Percentiles rank a stretch among this genome's conserved stretches.
phyloP scores from a whole-genome alignment of 805 yeast genomes.

The Candida saitoana region DNA sequence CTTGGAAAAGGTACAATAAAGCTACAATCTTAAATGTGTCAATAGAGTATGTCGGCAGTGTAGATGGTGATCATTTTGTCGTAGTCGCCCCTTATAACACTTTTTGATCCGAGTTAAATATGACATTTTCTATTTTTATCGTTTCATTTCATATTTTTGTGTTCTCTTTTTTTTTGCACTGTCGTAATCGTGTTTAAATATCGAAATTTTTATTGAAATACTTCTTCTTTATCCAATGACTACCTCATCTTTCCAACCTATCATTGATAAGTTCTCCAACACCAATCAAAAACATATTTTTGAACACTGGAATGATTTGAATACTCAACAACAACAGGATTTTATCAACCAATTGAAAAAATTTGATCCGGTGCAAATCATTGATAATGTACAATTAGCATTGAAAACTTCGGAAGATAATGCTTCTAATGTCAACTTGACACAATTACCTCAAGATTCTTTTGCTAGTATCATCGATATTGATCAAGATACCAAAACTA shows the following conservation, averaged over 20 bases:
- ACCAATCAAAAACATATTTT: conserved; percentile 57
- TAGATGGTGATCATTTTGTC: too few relatives aligned
- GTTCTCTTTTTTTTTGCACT: neutral
- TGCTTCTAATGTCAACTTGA: conserved; percentile 23
- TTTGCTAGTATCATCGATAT: conserved; percentile 50
- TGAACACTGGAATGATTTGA: conserved; percentile 40
- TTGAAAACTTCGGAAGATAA: conserved; percentile 32
- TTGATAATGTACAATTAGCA: conserved; percentile 44
- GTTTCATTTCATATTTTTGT: neutral
- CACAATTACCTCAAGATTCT: conserved; percentile 45
- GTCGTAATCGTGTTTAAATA: neutral
- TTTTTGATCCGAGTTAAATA: too few relatives aligned
- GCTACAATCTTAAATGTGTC: too few relatives aligned
- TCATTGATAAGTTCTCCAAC: conserved; percentile 28
- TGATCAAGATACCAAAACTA: conserved; percentile 20
- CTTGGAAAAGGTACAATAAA: too few relatives aligned
- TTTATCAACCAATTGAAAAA: conserved; percentile 42
- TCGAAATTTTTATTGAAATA: neutral
- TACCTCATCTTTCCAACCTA: conserved; percentile 8
- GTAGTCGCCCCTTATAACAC: too few relatives aligned
- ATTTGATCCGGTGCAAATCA: conserved; percentile 38
- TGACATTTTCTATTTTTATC: too few relatives aligned
- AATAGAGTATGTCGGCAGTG: neutral
- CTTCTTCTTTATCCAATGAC: conserved; percentile 9
- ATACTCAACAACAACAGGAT: conserved; percentile 26